phyloP scores from a whole-genome alignment of 768 basidiomycete species.

The Xanthoconium purpureum region DNA sequence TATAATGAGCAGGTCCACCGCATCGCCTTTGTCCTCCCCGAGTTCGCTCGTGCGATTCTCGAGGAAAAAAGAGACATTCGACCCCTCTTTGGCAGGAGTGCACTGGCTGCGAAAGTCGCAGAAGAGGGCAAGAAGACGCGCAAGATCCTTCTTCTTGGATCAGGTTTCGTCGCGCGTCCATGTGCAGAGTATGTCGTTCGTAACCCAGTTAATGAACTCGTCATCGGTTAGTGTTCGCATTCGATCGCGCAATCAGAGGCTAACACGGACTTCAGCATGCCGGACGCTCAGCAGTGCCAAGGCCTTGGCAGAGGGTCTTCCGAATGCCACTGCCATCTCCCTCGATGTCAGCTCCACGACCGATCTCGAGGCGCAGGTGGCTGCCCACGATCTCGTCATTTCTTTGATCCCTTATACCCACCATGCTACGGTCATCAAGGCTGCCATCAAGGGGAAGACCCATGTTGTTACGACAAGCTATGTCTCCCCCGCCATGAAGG shows the following conservation, averaged over 20 bases:
- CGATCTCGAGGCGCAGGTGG: slow-evolving; percentile 77
- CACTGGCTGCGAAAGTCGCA: slow-evolving; percentile 40
- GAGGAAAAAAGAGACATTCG: slow-evolving; percentile 68
- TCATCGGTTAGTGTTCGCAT: slow-evolving; percentile 59
- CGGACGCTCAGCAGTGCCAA: slow-evolving; percentile 79
- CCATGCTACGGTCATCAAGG: slow-evolving; percentile 87
- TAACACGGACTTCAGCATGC: slow-evolving; percentile 55
- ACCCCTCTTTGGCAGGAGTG: slow-evolving; percentile 72
- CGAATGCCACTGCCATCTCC: slow-evolving; percentile 67
- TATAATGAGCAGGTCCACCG: slow-evolving; percentile 82
- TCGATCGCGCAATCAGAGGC: not conserved
- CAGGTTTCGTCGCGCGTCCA: slow-evolving; percentile 94
- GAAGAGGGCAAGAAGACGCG: slow-evolving; percentile 50
- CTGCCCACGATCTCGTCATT: slow-evolving; percentile 88
- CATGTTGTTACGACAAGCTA: slow-evolving; percentile 97
- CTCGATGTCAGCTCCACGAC: slow-evolving; percentile 74
- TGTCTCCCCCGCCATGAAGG: slow-evolving; percentile 87
- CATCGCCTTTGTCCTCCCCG: slow-evolving; percentile 87
- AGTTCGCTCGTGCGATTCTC: slow-evolving; percentile 76
- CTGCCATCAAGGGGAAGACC: slow-evolving; percentile 78
- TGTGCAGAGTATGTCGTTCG: slow-evolving; percentile 92
- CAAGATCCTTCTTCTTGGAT: slow-evolving; percentile 85
- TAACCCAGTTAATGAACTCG: slow-evolving; percentile 76
- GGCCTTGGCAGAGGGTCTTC: slow-evolving; percentile 63
- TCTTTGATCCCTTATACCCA: slow-evolving; percentile 94